Percentiles rank a stretch among this genome's conserved stretches.
phyloP scores from a whole-genome alignment of 2,329 filamentous ascomycete genomes.

The Fusarium sp. region DNA sequence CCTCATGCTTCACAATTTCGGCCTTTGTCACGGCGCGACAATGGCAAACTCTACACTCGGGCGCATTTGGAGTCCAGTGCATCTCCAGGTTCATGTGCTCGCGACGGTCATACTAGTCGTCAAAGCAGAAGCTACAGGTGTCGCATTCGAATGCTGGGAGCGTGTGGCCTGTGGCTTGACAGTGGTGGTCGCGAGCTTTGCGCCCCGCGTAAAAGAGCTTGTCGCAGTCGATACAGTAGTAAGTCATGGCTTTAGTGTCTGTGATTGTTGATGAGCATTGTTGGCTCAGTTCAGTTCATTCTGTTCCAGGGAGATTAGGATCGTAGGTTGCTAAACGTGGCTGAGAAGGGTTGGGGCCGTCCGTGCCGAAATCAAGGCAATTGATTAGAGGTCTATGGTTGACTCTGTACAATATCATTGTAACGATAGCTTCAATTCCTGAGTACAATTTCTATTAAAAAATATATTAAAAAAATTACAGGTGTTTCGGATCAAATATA shows the following conservation, averaged over 20 bases:
- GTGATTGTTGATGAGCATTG: neutral
- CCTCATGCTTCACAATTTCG: constrained; percentile 46
- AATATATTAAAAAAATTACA: too few species aligned
- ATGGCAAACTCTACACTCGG: constrained; percentile 48
- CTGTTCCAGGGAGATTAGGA: neutral
- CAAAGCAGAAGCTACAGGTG: constrained; percentile 45
- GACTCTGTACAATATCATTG: neutral
- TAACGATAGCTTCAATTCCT: too few species aligned
- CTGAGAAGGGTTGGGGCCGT: neutral
- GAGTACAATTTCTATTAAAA: neutral
- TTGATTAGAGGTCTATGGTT: neutral
- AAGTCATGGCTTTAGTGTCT: constrained; percentile 9
- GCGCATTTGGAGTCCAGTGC: constrained; percentile 44
- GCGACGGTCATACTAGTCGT: constrained; percentile 28
- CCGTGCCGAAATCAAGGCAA: neutral
- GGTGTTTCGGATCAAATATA: neutral
- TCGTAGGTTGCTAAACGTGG: neutral
- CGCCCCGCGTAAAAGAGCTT: constrained; percentile 42
- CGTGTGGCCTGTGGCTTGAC: constrained; percentile 44
- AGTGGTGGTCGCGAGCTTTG: constrained; percentile 48
- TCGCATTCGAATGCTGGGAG: constrained; percentile 48
- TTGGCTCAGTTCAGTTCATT: neutral
- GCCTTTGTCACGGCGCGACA: neutral
- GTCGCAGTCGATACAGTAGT: constrained; percentile 47
- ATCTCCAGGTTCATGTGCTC: constrained; percentile 49